Evolutionary conservation across 106 monocot species (phyloP).

Genomic region (Phalaenopsis equestris): DNA sequence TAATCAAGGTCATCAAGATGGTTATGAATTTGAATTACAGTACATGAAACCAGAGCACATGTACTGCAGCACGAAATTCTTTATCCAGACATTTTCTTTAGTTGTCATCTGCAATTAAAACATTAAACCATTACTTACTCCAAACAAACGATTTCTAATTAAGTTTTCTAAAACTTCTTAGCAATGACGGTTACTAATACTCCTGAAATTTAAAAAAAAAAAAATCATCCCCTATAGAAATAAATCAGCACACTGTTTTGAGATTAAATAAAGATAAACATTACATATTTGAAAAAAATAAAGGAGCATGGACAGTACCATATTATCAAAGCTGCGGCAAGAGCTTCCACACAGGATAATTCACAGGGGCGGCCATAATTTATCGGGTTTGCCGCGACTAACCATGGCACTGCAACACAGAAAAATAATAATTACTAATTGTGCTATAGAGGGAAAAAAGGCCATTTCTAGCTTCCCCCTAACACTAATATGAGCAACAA

Average conservation of each 20-base stretch:
- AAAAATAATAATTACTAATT: conserved; percentile 5
- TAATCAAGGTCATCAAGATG: not conserved
- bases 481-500: not conserved
- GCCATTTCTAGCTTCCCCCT: not conserved
- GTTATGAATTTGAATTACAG: not conserved
- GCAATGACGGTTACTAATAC: not conserved
- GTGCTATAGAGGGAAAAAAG: not conserved
- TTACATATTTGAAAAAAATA: not conserved
- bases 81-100: not conserved
- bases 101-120: not conserved
- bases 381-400: conserved; percentile 97
- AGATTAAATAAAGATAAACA: not conserved
- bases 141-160: not conserved
- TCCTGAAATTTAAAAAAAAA: not conserved
- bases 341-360: conserved; percentile 97
- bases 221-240: not conserved
- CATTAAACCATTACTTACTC: not conserved
- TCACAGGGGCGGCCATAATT: conserved; percentile 96
- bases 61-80: not conserved
- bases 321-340: conserved; percentile 88
- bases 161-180: not conserved
- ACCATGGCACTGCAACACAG: conserved; percentile 81
- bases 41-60: not conserved
- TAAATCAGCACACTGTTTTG: conserved; percentile 9
- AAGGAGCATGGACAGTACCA: conserved; percentile 35